Percentiles rank a stretch among this genome's conserved stretches.
phyloP scores from a whole-genome alignment of 2,329 filamentous ascomycete genomes.

The Penicillium corylophilum region DNA sequence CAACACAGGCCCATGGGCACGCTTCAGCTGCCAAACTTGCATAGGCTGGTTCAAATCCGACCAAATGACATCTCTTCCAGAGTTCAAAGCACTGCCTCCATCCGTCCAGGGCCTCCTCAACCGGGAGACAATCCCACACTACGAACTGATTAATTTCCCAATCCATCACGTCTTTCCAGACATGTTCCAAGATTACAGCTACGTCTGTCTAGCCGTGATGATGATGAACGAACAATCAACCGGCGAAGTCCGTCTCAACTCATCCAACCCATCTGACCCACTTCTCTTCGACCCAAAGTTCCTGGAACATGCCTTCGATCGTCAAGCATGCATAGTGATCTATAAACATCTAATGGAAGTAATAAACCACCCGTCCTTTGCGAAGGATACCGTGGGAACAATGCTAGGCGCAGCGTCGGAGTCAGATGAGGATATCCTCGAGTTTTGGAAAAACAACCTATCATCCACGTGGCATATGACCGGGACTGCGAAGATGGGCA shows the following conservation, averaged over 20 bases:
- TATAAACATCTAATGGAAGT: slow-evolving; percentile 47
- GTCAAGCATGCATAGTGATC: slow-evolving; percentile 50
- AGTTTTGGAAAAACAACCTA: slow-evolving; percentile 47
- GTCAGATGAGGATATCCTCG: slow-evolving; percentile 55
- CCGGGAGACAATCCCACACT: slow-evolving; percentile 56
- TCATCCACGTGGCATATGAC: slow-evolving; percentile 57
- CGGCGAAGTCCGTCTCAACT: slow-evolving; percentile 55
- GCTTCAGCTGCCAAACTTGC: slow-evolving; percentile 31
- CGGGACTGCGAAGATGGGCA: slow-evolving; percentile 60
- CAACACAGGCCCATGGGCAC: slow-evolving; percentile 40
- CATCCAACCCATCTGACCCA: slow-evolving; percentile 51
- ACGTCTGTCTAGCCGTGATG: slow-evolving; percentile 48
- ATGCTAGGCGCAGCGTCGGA: slow-evolving; percentile 48
- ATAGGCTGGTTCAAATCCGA: slow-evolving; percentile 47
- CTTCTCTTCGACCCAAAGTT: slow-evolving; percentile 56
- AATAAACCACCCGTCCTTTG: slow-evolving; percentile 45
- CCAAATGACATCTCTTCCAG: slow-evolving; percentile 40
- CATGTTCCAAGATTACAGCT: slow-evolving; percentile 41
- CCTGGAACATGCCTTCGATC: slow-evolving; percentile 56
- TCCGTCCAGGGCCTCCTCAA: slow-evolving; percentile 47
- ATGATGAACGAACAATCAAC: slow-evolving; percentile 55
- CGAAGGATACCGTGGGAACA: slow-evolving; percentile 45
- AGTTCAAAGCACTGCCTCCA: slow-evolving; percentile 53
- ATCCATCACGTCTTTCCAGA: slow-evolving; percentile 46
- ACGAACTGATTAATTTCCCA: slow-evolving; percentile 55